These are phyloP conservation scores for Puccinia hordei DNA, from an alignment of 1,284 basidiomycete genomes.

Conservation along the genomic window DNA sequence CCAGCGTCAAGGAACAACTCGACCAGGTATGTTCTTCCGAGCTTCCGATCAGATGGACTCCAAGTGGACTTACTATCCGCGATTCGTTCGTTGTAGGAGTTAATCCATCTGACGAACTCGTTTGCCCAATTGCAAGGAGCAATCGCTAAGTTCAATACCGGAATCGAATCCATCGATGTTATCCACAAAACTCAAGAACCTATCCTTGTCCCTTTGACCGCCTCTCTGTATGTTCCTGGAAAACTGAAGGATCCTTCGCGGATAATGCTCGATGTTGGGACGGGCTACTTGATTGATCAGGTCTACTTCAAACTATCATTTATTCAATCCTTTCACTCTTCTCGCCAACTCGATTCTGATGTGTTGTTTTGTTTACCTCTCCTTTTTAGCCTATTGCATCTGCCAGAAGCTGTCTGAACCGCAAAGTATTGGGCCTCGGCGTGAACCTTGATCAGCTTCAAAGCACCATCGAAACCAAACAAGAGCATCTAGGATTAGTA, in stretches of 20 bases:
- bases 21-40: conserved; percentile 39
- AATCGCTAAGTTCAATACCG: conserved; percentile 76
- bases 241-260: conserved; percentile 78
- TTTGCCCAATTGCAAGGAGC: conserved; percentile 78
- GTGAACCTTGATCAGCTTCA: conserved; percentile 44
- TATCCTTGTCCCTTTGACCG: conserved; percentile 86
- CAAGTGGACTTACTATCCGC: background rate
- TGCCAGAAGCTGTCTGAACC: conserved; percentile 43
- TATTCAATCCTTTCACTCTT: background rate
- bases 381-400: conserved; percentile 25
- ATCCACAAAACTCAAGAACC: conserved; percentile 67
- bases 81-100: conserved; percentile 67
- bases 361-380: background rate
- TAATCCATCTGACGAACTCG: conserved; percentile 86
- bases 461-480: conserved; percentile 45
- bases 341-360: background rate
- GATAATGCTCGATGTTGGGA: conserved; percentile 92
- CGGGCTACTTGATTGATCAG: conserved; percentile 95
- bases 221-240: conserved; percentile 91
- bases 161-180: conserved; percentile 68
- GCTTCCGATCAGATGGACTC: background rate
- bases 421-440: conserved; percentile 32
- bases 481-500: conserved; percentile 41
- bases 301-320: conserved; percentile 62
- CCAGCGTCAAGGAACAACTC: conserved; percentile 47